Conservation (phyloP, 306 rosid species). For the Potentilla sterilis region DNA sequence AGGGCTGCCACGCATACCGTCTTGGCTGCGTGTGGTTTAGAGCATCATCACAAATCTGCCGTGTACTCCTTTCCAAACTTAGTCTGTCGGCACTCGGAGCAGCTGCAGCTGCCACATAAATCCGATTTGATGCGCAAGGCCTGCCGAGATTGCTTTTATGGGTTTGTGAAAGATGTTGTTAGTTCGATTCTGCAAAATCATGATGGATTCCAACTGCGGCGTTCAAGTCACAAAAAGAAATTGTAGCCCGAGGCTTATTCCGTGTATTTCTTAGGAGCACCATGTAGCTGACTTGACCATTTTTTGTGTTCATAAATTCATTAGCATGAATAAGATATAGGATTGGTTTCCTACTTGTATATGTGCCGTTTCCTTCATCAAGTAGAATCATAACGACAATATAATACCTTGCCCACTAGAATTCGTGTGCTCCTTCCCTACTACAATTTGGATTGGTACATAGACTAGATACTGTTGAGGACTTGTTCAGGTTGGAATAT, state of each 20-base stretch:
- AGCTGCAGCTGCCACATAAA: constrained; percentile 26
- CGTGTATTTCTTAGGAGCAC: background rate
- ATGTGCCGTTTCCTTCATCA: background rate
- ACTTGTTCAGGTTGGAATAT: background rate
- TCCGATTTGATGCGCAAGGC: constrained; percentile 50
- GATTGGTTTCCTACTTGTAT: background rate
- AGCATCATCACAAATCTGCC: constrained; percentile 32
- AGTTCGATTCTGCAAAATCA: constrained; percentile 30
- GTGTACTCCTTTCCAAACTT: constrained; percentile 26
- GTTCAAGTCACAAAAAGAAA: background rate
- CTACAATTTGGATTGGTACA: background rate
- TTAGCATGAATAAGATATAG: background rate
- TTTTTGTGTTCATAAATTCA: background rate
- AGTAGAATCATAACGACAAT: background rate
- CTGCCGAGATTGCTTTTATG: constrained; percentile 59
- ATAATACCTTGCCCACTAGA: background rate
- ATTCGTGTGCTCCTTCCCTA: no score
- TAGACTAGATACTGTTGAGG: no score
- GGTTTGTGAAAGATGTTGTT: constrained; percentile 52
- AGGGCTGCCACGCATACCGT: constrained; percentile 68
- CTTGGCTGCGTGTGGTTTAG: constrained; percentile 58
- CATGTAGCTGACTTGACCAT: background rate
- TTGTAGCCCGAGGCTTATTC: background rate
- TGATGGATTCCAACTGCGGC: background rate
- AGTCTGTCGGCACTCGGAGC: constrained; percentile 45